Base-by-base conservation (phyloP, 495 filamentous ascomycete species). In the Friedmanniomyces endolithicus region DNA sequence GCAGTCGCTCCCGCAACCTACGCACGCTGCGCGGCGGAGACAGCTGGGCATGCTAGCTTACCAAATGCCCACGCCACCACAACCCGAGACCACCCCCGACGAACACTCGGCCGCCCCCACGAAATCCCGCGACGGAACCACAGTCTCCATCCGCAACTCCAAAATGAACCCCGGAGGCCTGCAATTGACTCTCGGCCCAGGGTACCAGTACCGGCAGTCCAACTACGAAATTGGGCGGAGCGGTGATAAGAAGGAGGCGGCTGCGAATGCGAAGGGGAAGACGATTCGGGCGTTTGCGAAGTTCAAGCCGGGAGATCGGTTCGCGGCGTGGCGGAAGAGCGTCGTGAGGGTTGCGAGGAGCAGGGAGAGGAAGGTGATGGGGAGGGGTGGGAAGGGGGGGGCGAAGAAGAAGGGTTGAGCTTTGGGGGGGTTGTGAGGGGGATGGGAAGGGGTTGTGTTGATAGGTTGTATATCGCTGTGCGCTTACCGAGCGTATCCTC, bases 171-270 rank as follows among this genome's bases (percentile, higher is more conserved):
- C 41, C 16, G 11, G 24, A 19, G 54, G 54, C 17, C 34, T 44
- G 37, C 11, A 34, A 11, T 29, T 56, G 46, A 72, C 74, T 53
- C 65, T 89, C 56, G 75, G 80, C 44, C 73, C 76, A 6, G 82
- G 86, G 51, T 88, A 90, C 69, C 83, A 84, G 71, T 90, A 87
- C 70, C 78, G 87, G 55, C 83, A 90, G 72, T 75, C 79, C 50
- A 95, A 92, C 70, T 90, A 84, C 84, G 71, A 82, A 66, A 89
- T 96, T 71, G 90, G 88, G 56, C 51, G 80, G 16, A 75, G 75
- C 20, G 81, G 77, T 29, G 80, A 85, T 68, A 74, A 72, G 51
- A 61, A 62, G 22, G 37, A 55, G 20, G 46, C 22, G 4, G 58
- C 31, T 24, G 44, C 23, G 47, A 48, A 54, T 29, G 41, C 24